Evolutionary conservation across 2,329 filamentous ascomycete species (phyloP).

Genomic region (Penicillium janthinellum): DNA sequence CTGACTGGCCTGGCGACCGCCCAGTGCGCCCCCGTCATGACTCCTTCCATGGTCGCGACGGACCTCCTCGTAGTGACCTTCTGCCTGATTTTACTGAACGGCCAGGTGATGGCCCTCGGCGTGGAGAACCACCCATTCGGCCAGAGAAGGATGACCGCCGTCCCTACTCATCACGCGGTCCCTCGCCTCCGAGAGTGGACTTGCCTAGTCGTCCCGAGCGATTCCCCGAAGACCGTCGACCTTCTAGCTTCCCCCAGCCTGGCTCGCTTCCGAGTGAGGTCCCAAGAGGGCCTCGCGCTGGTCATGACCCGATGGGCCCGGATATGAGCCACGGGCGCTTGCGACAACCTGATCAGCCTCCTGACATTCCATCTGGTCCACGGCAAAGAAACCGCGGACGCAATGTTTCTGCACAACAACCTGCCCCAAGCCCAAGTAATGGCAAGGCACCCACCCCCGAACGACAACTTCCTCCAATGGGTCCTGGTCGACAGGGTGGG

Average conservation of each 20-base stretch:
- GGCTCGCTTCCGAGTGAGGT: conserved; percentile 47
- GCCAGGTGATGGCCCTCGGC: conserved; percentile 31
- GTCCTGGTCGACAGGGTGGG: conserved; percentile 43
- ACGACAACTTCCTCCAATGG: conserved; percentile 45
- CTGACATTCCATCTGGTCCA: conserved; percentile 58
- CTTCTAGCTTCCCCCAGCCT: conserved; percentile 28
- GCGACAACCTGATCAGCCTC: conserved; percentile 39
- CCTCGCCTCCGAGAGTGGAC: conserved; percentile 33
- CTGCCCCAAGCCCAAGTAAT: conserved; percentile 21
- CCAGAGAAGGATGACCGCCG: conserved; percentile 39
- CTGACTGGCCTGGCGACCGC: conserved; percentile 41
- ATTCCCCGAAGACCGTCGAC: conserved; percentile 40
- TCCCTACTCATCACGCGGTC: conserved; percentile 25
- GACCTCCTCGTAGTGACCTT: conserved; percentile 38
- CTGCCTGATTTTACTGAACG: conserved; percentile 38
- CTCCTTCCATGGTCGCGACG: conserved; percentile 31
- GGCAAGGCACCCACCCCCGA: conserved; percentile 34
- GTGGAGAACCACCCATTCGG: conserved; percentile 30
- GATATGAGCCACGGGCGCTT: conserved; percentile 53
- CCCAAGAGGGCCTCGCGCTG: conserved; percentile 56
- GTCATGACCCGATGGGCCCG: conserved; percentile 37
- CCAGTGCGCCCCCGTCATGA: conserved; percentile 37
- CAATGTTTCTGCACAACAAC: conserved; percentile 32
- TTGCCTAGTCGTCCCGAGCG: conserved; percentile 41
- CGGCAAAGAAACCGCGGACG: conserved; percentile 43